Base-by-base conservation (phyloP, 1,284 basidiomycete species). In the Pseudomicrostroma phylloplanum region DNA sequence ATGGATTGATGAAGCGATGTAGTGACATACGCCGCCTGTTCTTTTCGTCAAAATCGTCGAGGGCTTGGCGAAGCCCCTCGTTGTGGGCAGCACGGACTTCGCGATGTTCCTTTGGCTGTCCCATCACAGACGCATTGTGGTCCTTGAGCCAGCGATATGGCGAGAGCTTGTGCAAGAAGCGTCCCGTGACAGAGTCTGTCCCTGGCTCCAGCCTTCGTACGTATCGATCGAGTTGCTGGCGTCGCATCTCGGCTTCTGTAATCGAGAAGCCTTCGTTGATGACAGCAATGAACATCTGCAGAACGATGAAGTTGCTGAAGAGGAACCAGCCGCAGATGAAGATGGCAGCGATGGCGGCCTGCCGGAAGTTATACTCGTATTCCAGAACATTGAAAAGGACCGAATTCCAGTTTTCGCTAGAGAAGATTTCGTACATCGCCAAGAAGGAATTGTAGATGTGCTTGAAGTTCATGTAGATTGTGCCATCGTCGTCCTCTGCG, bases 211-310 rank as follows among this genome's bases (percentile, higher is more conserved):
- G 71, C 43, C 80, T 80, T 43, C 80, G 80, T 26, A 83, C 79
- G 69, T 86, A 79, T 60, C 80, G 80, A 56, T 83, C 87, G 8
- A 89, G 86, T 79, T 97, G 94, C 68, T 89, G 85, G 55, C 86
- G 85, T 61, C 88, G 86, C 81, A 96, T 96, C 55, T 88, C 85
- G 77, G 94, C 91, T 75, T 97, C 94, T 0, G 92, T 91, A 3
- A 96, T 86, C 51, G 89, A 85, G 72, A 97, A 97, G 80, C 96
- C 96, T 82, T 96, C 93, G 79, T 96, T 92, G 83, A 98, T 93
- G 59, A 97, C 93, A 41, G 93, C 94, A 74, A 98, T 92, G 82
- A 97, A 96, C 88, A 97, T 91, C 74, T 96, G 92, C 61, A 96
- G 80, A n/a, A 97, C 84, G 73, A 96, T 92, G 82, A 93, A 94